Base-by-base conservation (phyloP, 2,329 filamentous ascomycete species). In the Fusarium lyarnte region DNA sequence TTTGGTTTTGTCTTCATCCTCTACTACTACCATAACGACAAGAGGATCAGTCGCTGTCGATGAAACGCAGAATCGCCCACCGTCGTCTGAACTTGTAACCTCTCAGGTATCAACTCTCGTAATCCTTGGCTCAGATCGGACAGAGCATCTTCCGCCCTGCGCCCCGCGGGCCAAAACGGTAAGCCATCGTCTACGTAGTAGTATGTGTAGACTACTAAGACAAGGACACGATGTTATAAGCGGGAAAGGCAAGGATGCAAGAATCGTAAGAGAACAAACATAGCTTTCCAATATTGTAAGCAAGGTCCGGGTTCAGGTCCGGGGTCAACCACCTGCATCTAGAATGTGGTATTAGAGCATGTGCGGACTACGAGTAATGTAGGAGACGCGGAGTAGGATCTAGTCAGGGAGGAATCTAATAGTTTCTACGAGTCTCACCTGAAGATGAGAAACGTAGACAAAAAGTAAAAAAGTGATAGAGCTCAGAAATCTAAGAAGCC, bases 81-180 rank as follows among this genome's bases (percentile, higher is more conserved):
- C 54, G 36, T 66, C 53, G 38, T 52, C 65, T 69, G 38, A 52
- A 69, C 58, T 51, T 69, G 59, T 45, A 35, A 55, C 36, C 38
- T 35, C 13, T 46, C 51, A 41, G 58, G 54, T 66, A 61, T 69
- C 52, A 58, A 36, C 54, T 49, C n/a, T 58, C 29, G 19, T 33
- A 27, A 69, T 47, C 41, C 63, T 69, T 69, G 69, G 57, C 63
- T 49, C 38, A 49, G 41, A 66, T 66, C 52, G 62, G 62, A 35
- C 46, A 35, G 21, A 67, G 47, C 51, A 46, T 36, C 25, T 63
- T 39, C 58, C 64, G 58, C 58, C 47, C 52, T 68, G 47, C 64
- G 66, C 66, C 64, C 51, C 58, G 52, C 57, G 42, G 47, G 54
- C 54, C 54, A 58, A 58, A 41, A 49, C 19, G 41, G 33, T 60